phyloP scores from a whole-genome alignment of 176 grass and related monocot species.

The Chrysopogon serrulatus region DNA sequence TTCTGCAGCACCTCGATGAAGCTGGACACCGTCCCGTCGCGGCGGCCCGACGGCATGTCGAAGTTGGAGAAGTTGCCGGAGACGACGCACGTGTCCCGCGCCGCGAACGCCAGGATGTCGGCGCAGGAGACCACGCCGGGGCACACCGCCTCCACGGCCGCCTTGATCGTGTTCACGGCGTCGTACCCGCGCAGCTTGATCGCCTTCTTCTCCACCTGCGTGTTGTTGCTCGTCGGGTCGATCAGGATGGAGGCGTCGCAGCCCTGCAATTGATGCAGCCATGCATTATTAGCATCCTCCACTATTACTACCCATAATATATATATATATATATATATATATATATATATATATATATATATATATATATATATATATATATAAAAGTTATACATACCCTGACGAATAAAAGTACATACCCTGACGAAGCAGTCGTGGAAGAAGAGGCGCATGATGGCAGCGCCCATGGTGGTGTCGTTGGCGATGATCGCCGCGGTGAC shows the following conservation, averaged over 20 bases:
- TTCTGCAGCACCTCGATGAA: constrained; percentile 11
- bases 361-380: no score
- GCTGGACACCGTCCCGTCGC: neutral
- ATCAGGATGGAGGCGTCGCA: constrained; percentile 12
- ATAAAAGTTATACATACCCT: no score
- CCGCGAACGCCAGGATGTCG: constrained; percentile 51
- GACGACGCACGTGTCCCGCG: constrained; percentile 38
- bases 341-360: no score
- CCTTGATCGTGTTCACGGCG: constrained; percentile 47
- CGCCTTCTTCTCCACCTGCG: constrained; percentile 39
- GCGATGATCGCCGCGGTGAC: neutral
- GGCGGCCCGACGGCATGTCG: constrained; percentile 6
- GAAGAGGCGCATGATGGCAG: constrained; percentile 46
- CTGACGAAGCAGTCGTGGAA: constrained; percentile 81
- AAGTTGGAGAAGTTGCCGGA: constrained; percentile 12
- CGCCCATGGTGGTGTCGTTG: neutral
- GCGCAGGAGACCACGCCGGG: constrained; percentile 44
- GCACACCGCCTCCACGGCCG: constrained; percentile 36
- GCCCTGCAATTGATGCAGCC: neutral
- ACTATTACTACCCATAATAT: no score
- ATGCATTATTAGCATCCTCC: neutral
- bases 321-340: no score
- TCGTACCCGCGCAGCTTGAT: constrained; percentile 37
- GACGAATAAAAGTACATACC: no score
- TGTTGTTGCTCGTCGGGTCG: neutral